These are phyloP conservation scores for Ogataea ganodermae DNA, from an alignment of 805 yeast genomes.

Conservation along the genomic window DNA sequence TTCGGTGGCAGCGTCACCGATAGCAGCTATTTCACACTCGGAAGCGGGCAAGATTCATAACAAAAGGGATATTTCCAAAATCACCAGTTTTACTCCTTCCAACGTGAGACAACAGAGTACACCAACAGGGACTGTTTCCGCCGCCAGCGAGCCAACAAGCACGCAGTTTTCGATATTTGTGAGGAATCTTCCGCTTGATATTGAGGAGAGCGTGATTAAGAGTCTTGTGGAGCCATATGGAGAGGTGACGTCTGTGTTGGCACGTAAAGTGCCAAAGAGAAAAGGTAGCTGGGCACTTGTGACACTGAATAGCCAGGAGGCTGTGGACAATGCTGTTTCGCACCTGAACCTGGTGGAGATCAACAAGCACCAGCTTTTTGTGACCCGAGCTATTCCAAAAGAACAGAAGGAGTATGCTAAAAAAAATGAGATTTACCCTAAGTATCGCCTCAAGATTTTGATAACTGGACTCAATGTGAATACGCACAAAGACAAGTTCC, in stretches of 20 bases:
- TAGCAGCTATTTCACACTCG: not conserved
- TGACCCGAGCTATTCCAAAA: constrained; percentile 37
- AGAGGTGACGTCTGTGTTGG: constrained; percentile 28
- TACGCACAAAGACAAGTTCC: constrained; percentile 24
- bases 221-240: constrained; percentile 35
- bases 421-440: constrained; percentile 19
- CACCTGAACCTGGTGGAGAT: constrained; percentile 31
- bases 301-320: constrained; percentile 28
- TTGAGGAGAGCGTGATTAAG: constrained; percentile 27
- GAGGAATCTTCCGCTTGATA: constrained; percentile 33
- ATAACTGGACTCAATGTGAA: constrained; percentile 29
- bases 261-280: constrained; percentile 30
- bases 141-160: constrained; percentile 13
- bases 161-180: constrained; percentile 34
- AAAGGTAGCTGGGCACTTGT: constrained; percentile 38
- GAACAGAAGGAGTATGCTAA: constrained; percentile 32
- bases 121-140: not conserved
- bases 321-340: constrained; percentile 30
- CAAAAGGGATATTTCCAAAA: constrained; percentile 18
- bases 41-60: not conserved
- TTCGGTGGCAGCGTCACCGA: not conserved
- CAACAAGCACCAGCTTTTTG: constrained; percentile 33
- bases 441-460: constrained; percentile 29
- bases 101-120: constrained; percentile 1
- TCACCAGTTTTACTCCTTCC: constrained; percentile 17